Evolutionary conservation across 2,329 filamentous ascomycete genomes (phyloP).

Genomic region (Paecilomyces niveus): DNA sequence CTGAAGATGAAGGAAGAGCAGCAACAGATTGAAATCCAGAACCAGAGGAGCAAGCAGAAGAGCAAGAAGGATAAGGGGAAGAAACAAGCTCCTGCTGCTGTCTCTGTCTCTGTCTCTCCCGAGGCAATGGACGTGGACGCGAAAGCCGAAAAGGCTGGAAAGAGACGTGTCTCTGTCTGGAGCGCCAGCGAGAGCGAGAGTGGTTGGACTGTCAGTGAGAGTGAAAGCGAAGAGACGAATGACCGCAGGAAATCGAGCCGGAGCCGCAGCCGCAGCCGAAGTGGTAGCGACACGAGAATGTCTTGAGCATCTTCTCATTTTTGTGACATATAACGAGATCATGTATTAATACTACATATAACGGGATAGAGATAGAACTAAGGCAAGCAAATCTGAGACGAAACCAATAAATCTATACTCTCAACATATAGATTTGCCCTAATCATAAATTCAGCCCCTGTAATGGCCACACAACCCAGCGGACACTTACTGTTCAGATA

Average conservation of each 20-base stretch:
- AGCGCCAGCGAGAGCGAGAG: constrained; percentile 31
- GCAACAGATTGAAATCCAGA: constrained; percentile 15
- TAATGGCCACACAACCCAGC: not conserved
- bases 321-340: not conserved
- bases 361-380: not conserved
- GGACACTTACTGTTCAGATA: too few relatives aligned
- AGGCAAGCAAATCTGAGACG: not conserved
- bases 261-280: constrained; percentile 6
- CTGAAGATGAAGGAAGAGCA: constrained; percentile 13
- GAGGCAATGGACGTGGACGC: not conserved
- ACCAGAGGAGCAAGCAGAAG: constrained; percentile 3
- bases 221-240: constrained; percentile 3
- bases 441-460: not conserved
- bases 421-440: too few relatives aligned
- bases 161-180: constrained; percentile 18
- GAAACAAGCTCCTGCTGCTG: constrained; percentile 9
- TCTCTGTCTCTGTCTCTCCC: not conserved
- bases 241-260: not conserved
- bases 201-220: constrained; percentile 20
- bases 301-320: not conserved
- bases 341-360: not conserved
- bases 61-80: constrained; percentile 15
- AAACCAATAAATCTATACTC: not conserved
- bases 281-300: not conserved
- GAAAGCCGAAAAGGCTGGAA: not conserved